Conservation (phyloP, 371 early-diverging fungal species). For the Lichtheimia hyalospora region DNA sequence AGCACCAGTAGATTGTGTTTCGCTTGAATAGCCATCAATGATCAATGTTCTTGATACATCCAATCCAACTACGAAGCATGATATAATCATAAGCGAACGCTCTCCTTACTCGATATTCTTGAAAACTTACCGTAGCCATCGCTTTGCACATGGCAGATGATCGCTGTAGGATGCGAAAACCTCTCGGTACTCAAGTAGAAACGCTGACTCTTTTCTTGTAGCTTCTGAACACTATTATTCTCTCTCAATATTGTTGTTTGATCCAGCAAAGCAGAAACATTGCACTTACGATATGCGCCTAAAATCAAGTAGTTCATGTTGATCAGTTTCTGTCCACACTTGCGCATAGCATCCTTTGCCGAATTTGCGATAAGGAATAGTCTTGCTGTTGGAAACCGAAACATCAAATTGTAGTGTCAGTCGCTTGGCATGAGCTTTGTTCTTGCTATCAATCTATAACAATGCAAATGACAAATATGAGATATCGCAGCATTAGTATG, state of each 20-base stretch:
- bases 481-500: no score
- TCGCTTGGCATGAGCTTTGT: not conserved
- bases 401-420: constrained; percentile 7
- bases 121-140: constrained; percentile 39
- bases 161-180: not conserved
- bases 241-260: no score
- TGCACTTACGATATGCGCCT: constrained; percentile 37
- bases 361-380: constrained; percentile 8
- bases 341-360: constrained; percentile 28
- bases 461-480: not conserved
- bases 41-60: constrained; percentile 20
- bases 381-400: constrained; percentile 15
- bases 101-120: no score
- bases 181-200: constrained; percentile 21
- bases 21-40: constrained; percentile 12
- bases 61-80: constrained; percentile 25
- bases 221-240: constrained; percentile 23
- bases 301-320: constrained; percentile 32
- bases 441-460: not conserved
- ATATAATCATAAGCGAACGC: not conserved
- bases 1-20: constrained; percentile 9
- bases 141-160: constrained; percentile 29
- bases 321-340: constrained; percentile 33
- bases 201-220: constrained; percentile 17
- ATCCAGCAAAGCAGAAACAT: no score